Base-by-base conservation (phyloP, 805 yeast species). In the Yarrowia divulgata region DNA sequence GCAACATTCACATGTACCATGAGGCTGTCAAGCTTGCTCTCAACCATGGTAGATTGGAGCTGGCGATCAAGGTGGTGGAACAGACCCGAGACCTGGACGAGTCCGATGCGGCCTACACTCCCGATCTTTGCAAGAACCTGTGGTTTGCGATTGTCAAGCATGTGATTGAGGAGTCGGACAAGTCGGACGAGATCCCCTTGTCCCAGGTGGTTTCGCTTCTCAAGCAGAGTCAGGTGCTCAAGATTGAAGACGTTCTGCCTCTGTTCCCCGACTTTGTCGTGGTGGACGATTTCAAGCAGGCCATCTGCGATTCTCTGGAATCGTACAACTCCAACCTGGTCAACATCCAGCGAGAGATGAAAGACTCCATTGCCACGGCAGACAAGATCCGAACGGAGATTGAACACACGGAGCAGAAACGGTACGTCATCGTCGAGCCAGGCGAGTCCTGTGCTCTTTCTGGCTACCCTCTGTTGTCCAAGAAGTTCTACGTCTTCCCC, bases 391-490 rank as follows among this genome's bases (percentile, higher is more conserved):
- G 86, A 48, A 75, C 79, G 1, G 90, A 91, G 73, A 86, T 93
- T 48, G 79, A 43, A 13, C 66, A 60, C 34, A 60, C 66, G 1
- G 34, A 60, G 52, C 52, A 78, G 29, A 82, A 85, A 54, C 83
- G 88, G 7, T 88, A 86, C 72, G 88, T 88, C 46, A 82, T 89
- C 0, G 84, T 94, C 19, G 90, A 90, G 73, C 93, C 97, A 0
- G 96, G 95, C 1, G 95, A 89, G 71, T 85, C 94, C 0, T 95
- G 99, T 79, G 80, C 84, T 52, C 72, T 87, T 3, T 94, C 98
- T 77, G 79, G 81, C n/a, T 84, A 84, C 72, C 84, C 95, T 9
- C 80, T 94, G 55, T 84, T 91, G 2, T 85, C 88, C 4, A 85
- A 92, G 69, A 90, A 87, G 75, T 93, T 93, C 73, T 84, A 88